Base-by-base conservation (phyloP, 192 early-diverging fungal species). In the Backusella morwellensis region DNA sequence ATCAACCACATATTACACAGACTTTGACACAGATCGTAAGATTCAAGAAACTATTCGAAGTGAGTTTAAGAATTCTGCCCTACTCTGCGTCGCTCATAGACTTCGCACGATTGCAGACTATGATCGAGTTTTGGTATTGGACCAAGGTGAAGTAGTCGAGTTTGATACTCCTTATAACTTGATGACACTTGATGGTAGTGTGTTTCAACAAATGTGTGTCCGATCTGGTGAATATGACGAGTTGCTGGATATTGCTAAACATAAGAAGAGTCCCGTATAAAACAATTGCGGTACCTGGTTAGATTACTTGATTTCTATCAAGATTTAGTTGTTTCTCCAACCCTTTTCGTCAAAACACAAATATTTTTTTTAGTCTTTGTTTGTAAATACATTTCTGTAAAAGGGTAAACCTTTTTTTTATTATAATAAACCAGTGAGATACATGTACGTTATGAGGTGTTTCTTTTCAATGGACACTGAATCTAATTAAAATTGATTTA, bases 21-120 rank as follows among this genome's bases (percentile, higher is more conserved):
- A 98, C 76, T 91, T 91, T 81, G 90, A 92, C 70, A 96, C 95
- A 0, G 96, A 98, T 80, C 85, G 87, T 47, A 86, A 86, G 47
- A 97, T 98, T 80, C 97, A 98, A 82, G 78, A 81, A 23, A 95
- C 96, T 11, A 90, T 91, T 80, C 92, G 95, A 36, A 77, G 83
- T 35, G 88, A 92, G 70, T 94, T 96, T 81, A 82, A 84, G 41
- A 79, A 91, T 63, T 87, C 90, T 4, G 94, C 97, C 0, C 78
- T 99, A 40, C 79, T 99, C 29, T 92, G 91, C 67, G 95, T 99
- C 80, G 97, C 97, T 7, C 97, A 98, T 79, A 89, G 96, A 47
- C 79, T 96, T 69, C 85, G 91, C 70, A 96, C 96, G 0, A 89
- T 97, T 52, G 92, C 91, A 8, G 93, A 93, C 78, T 96, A 95